These are phyloP conservation scores for Eremochloa ophiuroides DNA, from an alignment of 176 grass and related monocot genomes.

Conservation along the genomic window DNA sequence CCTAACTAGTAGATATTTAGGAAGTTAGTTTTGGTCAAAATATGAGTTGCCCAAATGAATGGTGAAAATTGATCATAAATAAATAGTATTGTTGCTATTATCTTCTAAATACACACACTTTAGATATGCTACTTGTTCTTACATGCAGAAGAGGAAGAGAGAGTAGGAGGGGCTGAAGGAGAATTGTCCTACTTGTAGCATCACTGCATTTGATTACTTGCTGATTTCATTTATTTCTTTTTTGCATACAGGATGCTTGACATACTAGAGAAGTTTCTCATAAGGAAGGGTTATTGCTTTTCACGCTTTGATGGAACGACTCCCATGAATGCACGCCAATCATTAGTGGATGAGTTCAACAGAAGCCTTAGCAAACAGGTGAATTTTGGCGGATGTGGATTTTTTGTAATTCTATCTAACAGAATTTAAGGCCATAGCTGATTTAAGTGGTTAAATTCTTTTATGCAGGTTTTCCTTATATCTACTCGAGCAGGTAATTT, in stretches of 20 bases:
- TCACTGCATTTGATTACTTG: conserved; percentile 23
- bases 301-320: conserved; percentile 95
- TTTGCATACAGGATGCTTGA: conserved; percentile 83
- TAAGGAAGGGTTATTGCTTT: conserved; percentile 98
- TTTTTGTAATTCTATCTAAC: conserved; percentile 1
- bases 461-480: conserved; percentile 89
- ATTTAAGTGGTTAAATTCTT: conserved; percentile 16
- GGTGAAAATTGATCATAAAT: not conserved
- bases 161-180: not conserved
- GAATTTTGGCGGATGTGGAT: conserved; percentile 6
- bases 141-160: not conserved
- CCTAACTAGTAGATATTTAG: not conserved
- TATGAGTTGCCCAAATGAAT: not conserved
- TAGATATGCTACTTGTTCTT: conserved; percentile 29
- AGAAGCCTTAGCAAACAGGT: conserved; percentile 96
- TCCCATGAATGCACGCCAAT: conserved; percentile 84
- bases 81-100: conserved; percentile 4
- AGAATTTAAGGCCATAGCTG: not conserved
- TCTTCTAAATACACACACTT: conserved; percentile 5
- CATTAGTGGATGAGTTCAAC: conserved; percentile 91
- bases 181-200: not conserved
- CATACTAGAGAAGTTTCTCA: conserved; percentile 97
- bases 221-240: conserved; percentile 16
- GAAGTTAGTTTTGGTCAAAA: not conserved
- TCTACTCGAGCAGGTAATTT: conserved; percentile 90